A percentile compares a stretch with the other conserved stretches of the same genome.
These are phyloP conservation scores for Lactifluus hygrophoroides DNA, from an alignment of 768 basidiomycete genomes.

Conservation along the genomic window DNA sequence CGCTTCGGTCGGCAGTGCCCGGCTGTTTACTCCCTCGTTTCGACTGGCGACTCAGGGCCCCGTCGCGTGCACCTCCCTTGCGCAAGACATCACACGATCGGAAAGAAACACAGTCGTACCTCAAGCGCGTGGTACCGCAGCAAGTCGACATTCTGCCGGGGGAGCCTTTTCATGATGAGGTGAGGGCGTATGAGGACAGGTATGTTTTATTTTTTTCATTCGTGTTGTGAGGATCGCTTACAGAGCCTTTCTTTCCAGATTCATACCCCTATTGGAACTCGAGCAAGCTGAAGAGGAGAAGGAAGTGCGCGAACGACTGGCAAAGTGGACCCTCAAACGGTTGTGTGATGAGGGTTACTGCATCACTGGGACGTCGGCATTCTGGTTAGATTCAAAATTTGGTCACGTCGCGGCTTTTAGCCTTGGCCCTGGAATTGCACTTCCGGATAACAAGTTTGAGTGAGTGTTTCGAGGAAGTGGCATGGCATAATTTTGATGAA, in stretches of 20 bases:
- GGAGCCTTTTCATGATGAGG: conserved; percentile 41
- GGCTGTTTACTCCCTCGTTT: conserved; percentile 31
- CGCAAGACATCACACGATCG: conserved; percentile 12
- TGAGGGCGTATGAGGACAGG: conserved; percentile 48
- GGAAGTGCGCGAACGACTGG: conserved; percentile 51
- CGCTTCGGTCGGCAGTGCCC: neutral
- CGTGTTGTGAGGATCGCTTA: neutral
- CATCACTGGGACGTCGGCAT: conserved; percentile 54
- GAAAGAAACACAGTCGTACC: conserved; percentile 22
- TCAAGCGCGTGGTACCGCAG: conserved; percentile 35
- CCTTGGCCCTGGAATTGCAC: conserved; percentile 49
- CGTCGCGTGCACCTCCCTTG: conserved; percentile 31
- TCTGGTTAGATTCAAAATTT: conserved; percentile 58
- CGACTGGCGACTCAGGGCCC: conserved; percentile 53
- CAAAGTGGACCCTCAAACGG: conserved; percentile 54
- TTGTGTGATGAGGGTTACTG: conserved; percentile 67
- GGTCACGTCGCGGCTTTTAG: conserved; percentile 60
- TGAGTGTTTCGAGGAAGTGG: conserved; percentile 29
- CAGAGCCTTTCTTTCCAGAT: conserved; percentile 26
- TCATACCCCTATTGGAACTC: conserved; percentile 39
- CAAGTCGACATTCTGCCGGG: conserved; percentile 27
- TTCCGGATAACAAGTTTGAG: conserved; percentile 68
- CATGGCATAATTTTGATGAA: neutral
- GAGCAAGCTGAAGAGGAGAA: conserved; percentile 62
- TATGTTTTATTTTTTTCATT: conserved; percentile 24